Base-by-base conservation (phyloP, 441 rosid species). In the Populus trichocarpa region DNA sequence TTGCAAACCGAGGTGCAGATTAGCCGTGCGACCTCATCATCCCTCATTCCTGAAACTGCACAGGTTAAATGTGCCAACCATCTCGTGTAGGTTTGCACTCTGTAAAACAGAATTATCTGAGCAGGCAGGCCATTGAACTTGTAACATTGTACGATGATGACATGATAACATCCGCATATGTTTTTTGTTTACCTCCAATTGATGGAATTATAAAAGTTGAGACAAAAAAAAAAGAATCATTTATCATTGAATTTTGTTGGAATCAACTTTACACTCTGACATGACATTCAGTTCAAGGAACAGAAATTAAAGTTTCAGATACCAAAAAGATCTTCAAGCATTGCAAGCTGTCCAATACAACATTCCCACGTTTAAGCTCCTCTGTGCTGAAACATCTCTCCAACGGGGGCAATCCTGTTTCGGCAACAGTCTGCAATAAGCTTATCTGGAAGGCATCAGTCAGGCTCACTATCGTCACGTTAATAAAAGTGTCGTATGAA, bases 181-280 rank as follows among this genome's bases (percentile, higher is more conserved):
- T 46, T 14, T 12, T 46, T 1, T 4, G 57, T 46, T 46, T 3
- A 14, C 57, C 16, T 4, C 20, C 16, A 14, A 46, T 46, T 46
- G 53, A 12, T 46, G 53, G 53, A 46, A 42, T 12, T 4, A 4
- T 1, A 13, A 14, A 3, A 46, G 5, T 1, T 14, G 3, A 13
- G 12, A 10, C 3, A 40, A 40, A 40, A 1, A 14, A 46, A 13
- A 13, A 46, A 46, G 12, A 38, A 8, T 8, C 12, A 8, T 38
- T 8, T 38, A 46, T 46, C 57, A 81, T 75, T 70, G 74, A 78
- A 61, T 79, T 65, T 20, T 66, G 66, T 28, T 75, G n/a, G 53
- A 80, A 73, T 35, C 61, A 79, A 82, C 74, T 75, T 81, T 84
- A 80, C 83, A 81, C 72, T 59, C 73, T 8, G 46, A 65, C 57